These are phyloP conservation scores for Xylogone sp. DNA, from an alignment of 2,329 filamentous ascomycete genomes.

Conservation along the genomic window DNA sequence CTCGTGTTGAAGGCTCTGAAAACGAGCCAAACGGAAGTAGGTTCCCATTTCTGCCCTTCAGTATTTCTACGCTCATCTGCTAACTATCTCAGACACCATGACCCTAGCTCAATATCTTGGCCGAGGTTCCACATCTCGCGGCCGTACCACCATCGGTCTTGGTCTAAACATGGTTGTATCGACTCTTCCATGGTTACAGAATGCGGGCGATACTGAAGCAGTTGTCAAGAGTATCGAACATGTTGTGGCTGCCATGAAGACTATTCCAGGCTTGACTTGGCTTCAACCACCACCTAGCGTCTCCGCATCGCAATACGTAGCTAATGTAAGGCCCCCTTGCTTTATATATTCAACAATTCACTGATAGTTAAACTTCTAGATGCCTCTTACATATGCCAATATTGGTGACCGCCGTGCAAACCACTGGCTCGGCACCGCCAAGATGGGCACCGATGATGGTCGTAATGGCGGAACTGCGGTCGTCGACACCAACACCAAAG, in stretches of 20 bases:
- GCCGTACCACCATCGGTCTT: slow-evolving; percentile 56
- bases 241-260: slow-evolving; percentile 49
- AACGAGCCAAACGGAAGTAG: slow-evolving; percentile 19
- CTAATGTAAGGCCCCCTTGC: slow-evolving; percentile 33
- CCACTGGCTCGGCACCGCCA: slow-evolving; percentile 55
- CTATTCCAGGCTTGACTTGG: slow-evolving; percentile 52
- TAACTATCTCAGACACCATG: slow-evolving; percentile 36
- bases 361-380: slow-evolving; percentile 9
- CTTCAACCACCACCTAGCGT: slow-evolving; percentile 48
- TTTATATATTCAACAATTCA: background rate
- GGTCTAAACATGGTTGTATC: slow-evolving; percentile 56
- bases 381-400: slow-evolving; percentile 22
- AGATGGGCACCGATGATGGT: slow-evolving; percentile 48
- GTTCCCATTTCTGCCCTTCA: slow-evolving; percentile 13
- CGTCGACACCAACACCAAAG: slow-evolving; percentile 59
- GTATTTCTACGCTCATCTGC: too few species aligned
- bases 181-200: slow-evolving; percentile 53
- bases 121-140: slow-evolving; percentile 58
- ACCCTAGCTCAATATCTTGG: slow-evolving; percentile 60
- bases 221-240: slow-evolving; percentile 63
- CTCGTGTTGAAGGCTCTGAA: slow-evolving; percentile 50
- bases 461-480: slow-evolving; percentile 51
- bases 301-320: slow-evolving; percentile 53
- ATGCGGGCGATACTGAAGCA: slow-evolving; percentile 48
- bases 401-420: slow-evolving; percentile 18